A percentile compares a stretch with the other conserved stretches of the same genome.
Evolutionary conservation across 495 filamentous ascomycete genomes (phyloP).

Genomic region (Penicillium waksmanii): DNA sequence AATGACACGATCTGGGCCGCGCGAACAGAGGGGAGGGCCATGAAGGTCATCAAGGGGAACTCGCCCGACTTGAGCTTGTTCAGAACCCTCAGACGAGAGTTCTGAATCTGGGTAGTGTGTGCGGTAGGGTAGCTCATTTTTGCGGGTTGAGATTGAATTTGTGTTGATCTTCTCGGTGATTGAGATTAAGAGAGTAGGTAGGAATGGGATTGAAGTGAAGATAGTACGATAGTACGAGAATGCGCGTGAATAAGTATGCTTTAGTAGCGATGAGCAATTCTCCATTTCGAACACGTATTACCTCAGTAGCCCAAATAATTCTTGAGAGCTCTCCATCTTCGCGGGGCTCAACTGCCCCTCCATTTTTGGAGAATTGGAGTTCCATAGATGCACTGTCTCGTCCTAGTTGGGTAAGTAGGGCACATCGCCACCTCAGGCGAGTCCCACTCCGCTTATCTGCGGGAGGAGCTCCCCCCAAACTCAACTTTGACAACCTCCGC

Average conservation of each 20-base stretch:
- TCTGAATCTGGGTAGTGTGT: constrained; percentile 38
- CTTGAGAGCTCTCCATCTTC: constrained; percentile 1
- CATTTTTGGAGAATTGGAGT: constrained; percentile 1
- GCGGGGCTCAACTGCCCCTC: constrained; percentile 1
- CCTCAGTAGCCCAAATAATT: not conserved
- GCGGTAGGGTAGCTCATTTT: constrained; percentile 31
- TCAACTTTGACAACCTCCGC: not conserved
- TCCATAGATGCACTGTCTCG: not conserved
- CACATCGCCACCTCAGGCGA: not conserved
- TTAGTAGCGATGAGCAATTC: not conserved
- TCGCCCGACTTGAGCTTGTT: constrained; percentile 36
- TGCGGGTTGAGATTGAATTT: not conserved
- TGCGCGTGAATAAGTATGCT: not conserved
- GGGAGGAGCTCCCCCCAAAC: constrained; percentile 31
- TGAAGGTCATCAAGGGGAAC: constrained; percentile 44
- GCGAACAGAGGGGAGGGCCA: constrained; percentile 42
- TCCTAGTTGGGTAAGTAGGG: not conserved
- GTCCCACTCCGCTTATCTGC: constrained; percentile 15
- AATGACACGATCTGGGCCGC: constrained; percentile 41
- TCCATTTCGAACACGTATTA: not conserved
- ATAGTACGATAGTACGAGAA: constrained; percentile 2
- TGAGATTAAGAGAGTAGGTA: not conserved
- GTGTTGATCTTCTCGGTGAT: not conserved
- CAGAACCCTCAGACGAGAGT: constrained; percentile 40
- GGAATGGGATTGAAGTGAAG: not conserved